Evolutionary conservation across 1,284 basidiomycete species (phyloP), one percentile per base, ranked within the genome.

Genomic region (Moniliophthora roreri): DNA sequence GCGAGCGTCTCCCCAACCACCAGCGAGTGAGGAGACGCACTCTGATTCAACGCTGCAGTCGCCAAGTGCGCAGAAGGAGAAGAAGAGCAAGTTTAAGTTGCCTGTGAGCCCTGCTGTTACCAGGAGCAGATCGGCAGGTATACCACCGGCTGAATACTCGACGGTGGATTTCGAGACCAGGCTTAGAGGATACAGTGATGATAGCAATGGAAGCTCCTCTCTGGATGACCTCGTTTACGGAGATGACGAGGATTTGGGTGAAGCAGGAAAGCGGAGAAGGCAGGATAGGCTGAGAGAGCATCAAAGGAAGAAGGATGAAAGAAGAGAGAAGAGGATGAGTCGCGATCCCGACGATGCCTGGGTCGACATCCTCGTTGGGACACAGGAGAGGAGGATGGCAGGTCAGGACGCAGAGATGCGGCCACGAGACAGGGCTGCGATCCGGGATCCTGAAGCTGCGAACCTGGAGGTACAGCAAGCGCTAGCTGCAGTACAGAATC

Each of bases 321-420:
- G 41, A 62, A 60, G 11, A 58, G 60, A 5, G 60, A 70, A 32
- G 69, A 71, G 58, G 67, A 73, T 42, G 74, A 75, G 57, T 69
- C 69, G 42, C 69, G 63, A 61, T 50, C 52, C 81, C 75, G 72
- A 83, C 54, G 87, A 89, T 63, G 85, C 85, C 1, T 90, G 88
- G 87, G 86, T 90, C 57, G 92, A 94, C 70, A 93, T 94, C 41
- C 73, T 93, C 4, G 89, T 94, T 9, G 86, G 85, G 40, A 82
- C 76, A 44, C 82, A 81, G 55, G 72, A 69, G 18, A 70, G 85
- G 39, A 68, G 85, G 42, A 76, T 91, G 70, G 77, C 69, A 1
- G 76, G 78, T 6, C 87, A 89, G 66, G 84, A 87, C 51, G 66
- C 77, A 46, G 74, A 69, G 24, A 64, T 23, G 54, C 63, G 59